Evolutionary conservation across 805 yeast genomes (phyloP).

Genomic region (Ogataea trehalophila): DNA sequence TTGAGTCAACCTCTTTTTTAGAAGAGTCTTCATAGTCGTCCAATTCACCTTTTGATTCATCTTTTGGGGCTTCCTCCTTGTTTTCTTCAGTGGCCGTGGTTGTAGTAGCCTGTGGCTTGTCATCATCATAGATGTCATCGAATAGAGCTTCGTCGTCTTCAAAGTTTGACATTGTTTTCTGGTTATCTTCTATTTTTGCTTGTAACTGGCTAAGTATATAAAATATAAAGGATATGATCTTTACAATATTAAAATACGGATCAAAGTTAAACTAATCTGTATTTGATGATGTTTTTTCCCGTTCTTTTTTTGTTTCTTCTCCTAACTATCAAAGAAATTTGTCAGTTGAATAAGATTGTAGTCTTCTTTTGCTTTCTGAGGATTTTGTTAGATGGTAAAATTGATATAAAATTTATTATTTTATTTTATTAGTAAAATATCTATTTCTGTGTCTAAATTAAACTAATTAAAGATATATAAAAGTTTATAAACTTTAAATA

Average conservation of each 20-base stretch:
- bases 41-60: conserved; percentile 3
- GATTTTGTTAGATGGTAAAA: no score
- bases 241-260: no score
- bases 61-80: conserved; percentile 2
- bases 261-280: not conserved
- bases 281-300: not conserved
- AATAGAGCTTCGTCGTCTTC: conserved; percentile 94
- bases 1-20: conserved; percentile 2
- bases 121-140: conserved; percentile 72
- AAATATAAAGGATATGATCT: not conserved
- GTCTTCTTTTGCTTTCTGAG: no score
- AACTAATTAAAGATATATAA: no score
- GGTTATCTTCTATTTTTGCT: not conserved
- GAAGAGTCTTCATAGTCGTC: conserved; percentile 2
- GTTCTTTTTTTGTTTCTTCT: not conserved
- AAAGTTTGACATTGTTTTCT: conserved; percentile 47
- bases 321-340: no score
- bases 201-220: not conserved
- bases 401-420: no score
- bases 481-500: no score
- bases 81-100: conserved; percentile 3
- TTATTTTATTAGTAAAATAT: no score
- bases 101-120: conserved; percentile 17
- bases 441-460: no score
- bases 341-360: no score